Percentiles rank a stretch among this genome's conserved stretches.
Conservation (phyloP, 2,329 filamentous ascomycete genomes). For the Pestalotiopsis sp. region DNA sequence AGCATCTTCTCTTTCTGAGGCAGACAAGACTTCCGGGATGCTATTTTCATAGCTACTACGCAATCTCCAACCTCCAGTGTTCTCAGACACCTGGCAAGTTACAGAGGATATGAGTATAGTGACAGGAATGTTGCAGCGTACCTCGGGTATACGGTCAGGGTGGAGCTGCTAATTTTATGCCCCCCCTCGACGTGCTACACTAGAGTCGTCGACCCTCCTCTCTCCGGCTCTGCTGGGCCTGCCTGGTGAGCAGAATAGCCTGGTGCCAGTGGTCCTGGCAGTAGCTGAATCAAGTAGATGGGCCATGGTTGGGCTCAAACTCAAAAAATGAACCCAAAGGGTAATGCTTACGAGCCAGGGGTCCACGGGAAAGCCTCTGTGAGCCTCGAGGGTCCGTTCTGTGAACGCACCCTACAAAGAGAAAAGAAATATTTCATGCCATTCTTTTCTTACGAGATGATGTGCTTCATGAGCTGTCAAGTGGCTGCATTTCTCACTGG, state of each 20-base stretch:
- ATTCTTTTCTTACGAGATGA: not conserved
- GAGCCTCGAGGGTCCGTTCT: too few species aligned
- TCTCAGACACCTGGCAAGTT: not conserved
- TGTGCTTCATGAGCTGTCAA: not conserved
- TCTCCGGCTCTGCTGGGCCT: not conserved
- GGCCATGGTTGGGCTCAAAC: constrained; percentile 1
- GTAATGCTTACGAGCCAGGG: constrained; percentile 10
- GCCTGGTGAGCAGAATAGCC: not conserved
- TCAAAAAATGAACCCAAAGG: constrained; percentile 5
- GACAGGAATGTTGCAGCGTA: not conserved
- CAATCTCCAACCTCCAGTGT: not conserved
- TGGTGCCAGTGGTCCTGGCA: not conserved
- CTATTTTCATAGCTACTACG: not conserved
- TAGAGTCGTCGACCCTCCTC: not conserved
- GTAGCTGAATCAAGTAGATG: constrained; percentile 10
- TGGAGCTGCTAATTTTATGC: constrained; percentile 4
- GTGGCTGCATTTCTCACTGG: not conserved
- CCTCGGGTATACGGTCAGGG: not conserved
- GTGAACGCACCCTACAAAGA: not conserved
- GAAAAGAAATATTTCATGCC: not conserved
- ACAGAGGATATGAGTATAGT: constrained; percentile 8
- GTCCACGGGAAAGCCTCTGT: not conserved
- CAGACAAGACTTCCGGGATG: not conserved
- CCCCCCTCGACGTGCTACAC: not conserved
- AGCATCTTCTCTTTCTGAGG: not conserved